Percentiles rank a stretch among this genome's conserved stretches.
Conservation (phyloP, 352 stramenopile genomes). For the Pythium phragmiticola region DNA sequence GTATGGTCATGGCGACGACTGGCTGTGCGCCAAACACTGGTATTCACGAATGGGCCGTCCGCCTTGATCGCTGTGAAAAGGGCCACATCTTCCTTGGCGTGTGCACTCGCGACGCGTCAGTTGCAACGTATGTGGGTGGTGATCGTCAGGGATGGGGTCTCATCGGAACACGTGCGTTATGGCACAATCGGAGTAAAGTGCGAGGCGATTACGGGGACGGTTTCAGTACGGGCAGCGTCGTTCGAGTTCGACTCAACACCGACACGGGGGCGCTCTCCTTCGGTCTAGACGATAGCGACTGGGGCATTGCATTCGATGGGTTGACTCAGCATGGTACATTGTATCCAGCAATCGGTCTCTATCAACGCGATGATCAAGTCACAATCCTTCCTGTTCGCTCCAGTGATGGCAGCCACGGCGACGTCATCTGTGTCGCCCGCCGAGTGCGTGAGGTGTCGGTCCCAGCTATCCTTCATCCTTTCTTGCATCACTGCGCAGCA, state of each 20-base stretch:
- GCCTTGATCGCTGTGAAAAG: conserved; percentile 87
- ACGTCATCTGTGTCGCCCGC: conserved; percentile 27
- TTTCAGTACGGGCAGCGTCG: conserved; percentile 83
- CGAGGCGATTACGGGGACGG: conserved; percentile 87
- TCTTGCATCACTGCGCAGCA: conserved; percentile 65
- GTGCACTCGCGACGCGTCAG: conserved; percentile 80
- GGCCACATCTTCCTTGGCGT: conserved; percentile 90
- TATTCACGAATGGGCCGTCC: conserved; percentile 87
- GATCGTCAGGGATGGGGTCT: conserved; percentile 88
- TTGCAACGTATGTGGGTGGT: conserved; percentile 87
- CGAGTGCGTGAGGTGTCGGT: conserved; percentile 43
- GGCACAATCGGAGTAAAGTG: conserved; percentile 89
- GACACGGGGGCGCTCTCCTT: conserved; percentile 87
- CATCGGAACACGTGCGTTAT: conserved; percentile 86
- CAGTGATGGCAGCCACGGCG: conserved; percentile 30
- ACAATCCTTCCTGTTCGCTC: conserved; percentile 75
- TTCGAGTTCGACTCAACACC: conserved; percentile 83
- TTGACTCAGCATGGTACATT: conserved; percentile 87
- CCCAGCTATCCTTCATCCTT: conserved; percentile 72
- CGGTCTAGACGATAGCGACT: conserved; percentile 84
- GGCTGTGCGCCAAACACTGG: conserved; percentile 82
- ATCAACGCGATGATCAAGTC: conserved; percentile 88
- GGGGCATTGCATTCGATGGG: conserved; percentile 87
- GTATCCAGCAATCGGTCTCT: conserved; percentile 86
- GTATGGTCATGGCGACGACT: conserved; percentile 87